phyloP scores from a whole-genome alignment of 2,329 filamentous ascomycete species.

The Diaporthe caulivora region DNA sequence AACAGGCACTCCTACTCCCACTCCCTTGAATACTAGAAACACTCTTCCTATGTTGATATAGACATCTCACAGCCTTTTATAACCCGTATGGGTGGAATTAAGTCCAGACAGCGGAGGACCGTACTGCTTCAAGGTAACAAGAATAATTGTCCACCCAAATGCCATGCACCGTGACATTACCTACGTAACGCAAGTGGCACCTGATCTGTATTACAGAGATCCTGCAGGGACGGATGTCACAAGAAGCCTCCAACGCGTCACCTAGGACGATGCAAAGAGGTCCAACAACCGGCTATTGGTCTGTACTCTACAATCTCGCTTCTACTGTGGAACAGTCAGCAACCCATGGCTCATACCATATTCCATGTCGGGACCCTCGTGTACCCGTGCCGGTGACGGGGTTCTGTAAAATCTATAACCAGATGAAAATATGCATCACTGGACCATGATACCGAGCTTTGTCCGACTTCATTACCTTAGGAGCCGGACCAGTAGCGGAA shows the following conservation, averaged over 20 bases:
- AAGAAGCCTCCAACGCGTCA: background rate
- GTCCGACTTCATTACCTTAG: background rate
- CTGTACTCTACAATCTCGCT: background rate
- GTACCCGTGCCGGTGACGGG: background rate
- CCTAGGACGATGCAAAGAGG: background rate
- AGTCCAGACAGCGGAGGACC: background rate
- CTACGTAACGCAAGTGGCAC: background rate
- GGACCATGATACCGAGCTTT: background rate
- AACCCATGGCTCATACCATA: background rate
- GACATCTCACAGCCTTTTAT: background rate
- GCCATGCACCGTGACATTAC: background rate
- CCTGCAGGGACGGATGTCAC: constrained; percentile 3
- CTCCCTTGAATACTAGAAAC: background rate
- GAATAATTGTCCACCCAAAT: background rate
- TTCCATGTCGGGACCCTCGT: background rate
- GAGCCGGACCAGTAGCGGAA: background rate
- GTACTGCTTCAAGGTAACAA: background rate
- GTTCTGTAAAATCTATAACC: background rate
- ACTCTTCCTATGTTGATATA: background rate
- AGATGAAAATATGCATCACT: background rate
- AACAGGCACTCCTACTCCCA: too few species aligned
- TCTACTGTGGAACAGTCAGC: background rate
- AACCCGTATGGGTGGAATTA: background rate
- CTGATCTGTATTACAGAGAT: constrained; percentile 16
- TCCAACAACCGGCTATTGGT: background rate